Evolutionary conservation across 108 stramenopile genomes (phyloP).

Genomic region (Pinguiococcus pyrenoidosus): DNA sequence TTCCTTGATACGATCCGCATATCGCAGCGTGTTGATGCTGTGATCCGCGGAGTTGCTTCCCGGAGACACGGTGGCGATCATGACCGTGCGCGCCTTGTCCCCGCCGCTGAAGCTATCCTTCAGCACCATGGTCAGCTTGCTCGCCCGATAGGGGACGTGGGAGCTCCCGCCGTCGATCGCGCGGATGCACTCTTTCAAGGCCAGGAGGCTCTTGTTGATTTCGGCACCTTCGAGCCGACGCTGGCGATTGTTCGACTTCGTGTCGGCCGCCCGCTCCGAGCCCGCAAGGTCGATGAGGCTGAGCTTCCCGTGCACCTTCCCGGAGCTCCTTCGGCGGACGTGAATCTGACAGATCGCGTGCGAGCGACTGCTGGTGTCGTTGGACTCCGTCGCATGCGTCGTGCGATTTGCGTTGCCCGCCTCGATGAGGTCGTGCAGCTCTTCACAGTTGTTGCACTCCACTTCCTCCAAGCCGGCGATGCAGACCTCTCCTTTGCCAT

Average conservation of each 20-base stretch:
- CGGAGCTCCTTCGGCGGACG: constrained; percentile 46
- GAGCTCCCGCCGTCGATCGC: constrained; percentile 65
- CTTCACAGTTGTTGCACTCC: constrained; percentile 46
- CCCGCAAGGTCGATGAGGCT: constrained; percentile 92
- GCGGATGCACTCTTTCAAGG: constrained; percentile 93
- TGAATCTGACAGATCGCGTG: constrained; percentile 95
- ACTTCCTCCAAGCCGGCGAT: constrained; percentile 69
- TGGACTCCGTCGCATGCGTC: constrained; percentile 76
- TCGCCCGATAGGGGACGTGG: constrained; percentile 95
- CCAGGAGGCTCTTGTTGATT: constrained; percentile 88
- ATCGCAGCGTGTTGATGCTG: constrained; percentile 91
- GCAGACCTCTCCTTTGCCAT: constrained; percentile 87
- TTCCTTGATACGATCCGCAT: too few species aligned
- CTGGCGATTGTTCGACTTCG: constrained; percentile 82
- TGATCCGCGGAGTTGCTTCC: constrained; percentile 82
- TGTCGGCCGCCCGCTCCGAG: constrained; percentile 86
- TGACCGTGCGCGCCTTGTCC: constrained; percentile 65
- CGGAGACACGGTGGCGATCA: constrained; percentile 94
- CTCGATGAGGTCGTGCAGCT: constrained; percentile 63
- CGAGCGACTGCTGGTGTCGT: constrained; percentile 44
- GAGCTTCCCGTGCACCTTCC: constrained; percentile 64
- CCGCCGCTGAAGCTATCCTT: constrained; percentile 93
- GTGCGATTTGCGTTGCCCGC: constrained; percentile 73
- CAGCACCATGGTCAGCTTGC: constrained; percentile 89
- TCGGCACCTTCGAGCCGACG: constrained; percentile 83